Percentiles rank a stretch among this genome's conserved stretches.
Evolutionary conservation across 78 protist genomes (phyloP).

Genomic region (Cavenderia fasciculata): DNA sequence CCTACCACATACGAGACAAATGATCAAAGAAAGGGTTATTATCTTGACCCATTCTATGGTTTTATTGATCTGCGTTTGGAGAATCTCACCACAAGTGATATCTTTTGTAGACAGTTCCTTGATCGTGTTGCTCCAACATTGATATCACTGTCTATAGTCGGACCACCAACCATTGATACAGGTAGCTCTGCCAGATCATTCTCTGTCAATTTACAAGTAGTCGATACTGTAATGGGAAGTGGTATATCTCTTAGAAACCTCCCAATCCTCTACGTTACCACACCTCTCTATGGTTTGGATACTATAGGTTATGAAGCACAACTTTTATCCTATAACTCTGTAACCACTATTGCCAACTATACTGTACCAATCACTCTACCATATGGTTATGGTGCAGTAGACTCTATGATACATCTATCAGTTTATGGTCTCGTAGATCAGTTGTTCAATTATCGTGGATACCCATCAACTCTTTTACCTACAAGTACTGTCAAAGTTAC

Average conservation of each 20-base stretch:
- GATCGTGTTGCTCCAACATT: too few species aligned
- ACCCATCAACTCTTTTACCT: neutral
- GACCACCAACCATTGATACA: neutral
- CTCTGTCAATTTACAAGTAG: neutral
- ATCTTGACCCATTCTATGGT: too few species aligned
- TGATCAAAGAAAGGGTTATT: too few species aligned
- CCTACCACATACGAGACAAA: too few species aligned
- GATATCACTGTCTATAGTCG: too few species aligned
- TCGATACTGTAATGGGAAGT: neutral
- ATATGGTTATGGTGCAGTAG: neutral
- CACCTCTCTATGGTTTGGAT: neutral
- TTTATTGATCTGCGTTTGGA: too few species aligned
- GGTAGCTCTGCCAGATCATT: too few species aligned
- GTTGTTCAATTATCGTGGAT: neutral
- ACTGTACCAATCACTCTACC: neutral
- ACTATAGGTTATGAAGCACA: neutral
- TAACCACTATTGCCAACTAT: neutral
- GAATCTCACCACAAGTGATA: too few species aligned
- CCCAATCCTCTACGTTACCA: slow-evolving; percentile 3
- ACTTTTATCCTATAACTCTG: neutral
- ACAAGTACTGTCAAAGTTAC: neutral
- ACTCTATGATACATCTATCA: neutral
- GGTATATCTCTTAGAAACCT: neutral
- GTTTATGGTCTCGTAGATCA: neutral
- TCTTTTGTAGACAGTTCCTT: too few species aligned